phyloP scores from a whole-genome alignment of 345 rosid species.

The Salix udensis region DNA sequence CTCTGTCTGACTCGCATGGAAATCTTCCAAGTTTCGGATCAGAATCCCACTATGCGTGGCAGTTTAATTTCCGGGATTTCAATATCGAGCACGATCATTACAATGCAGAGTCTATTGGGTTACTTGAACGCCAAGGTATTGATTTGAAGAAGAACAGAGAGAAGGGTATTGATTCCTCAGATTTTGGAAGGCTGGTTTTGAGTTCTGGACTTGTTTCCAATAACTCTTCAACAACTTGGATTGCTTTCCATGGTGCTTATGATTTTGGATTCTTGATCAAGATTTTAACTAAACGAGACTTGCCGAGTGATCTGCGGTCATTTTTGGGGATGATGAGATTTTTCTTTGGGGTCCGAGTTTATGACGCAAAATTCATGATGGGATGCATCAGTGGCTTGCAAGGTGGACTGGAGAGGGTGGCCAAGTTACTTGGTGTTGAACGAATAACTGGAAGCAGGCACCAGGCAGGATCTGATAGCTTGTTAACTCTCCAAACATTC shows the following conservation, averaged over 20 bases:
- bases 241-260: too few species aligned
- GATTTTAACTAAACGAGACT: too few species aligned
- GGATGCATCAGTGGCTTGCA: not conserved
- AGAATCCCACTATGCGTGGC: not conserved
- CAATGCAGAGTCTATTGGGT: not conserved
- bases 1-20: not conserved
- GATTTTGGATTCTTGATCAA: too few species aligned
- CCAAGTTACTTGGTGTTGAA: not conserved
- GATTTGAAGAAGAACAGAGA: constrained; percentile 1
- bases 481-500: not conserved
- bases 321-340: too few species aligned
- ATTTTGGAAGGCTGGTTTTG: not conserved
- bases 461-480: not conserved
- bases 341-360: too few species aligned
- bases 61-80: constrained; percentile 13
- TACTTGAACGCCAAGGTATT: constrained; percentile 1
- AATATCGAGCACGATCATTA: not conserved
- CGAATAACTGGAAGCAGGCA: not conserved
- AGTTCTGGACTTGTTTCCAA: not conserved
- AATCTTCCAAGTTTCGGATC: not conserved
- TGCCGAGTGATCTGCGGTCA: too few species aligned
- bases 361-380: constrained; percentile 1
- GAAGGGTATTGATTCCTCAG: not conserved
- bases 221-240: not conserved
- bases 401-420: constrained; percentile 1